These are phyloP conservation scores for Salix dunnii DNA, from an alignment of 345 rosid species.

Conservation along the genomic window DNA sequence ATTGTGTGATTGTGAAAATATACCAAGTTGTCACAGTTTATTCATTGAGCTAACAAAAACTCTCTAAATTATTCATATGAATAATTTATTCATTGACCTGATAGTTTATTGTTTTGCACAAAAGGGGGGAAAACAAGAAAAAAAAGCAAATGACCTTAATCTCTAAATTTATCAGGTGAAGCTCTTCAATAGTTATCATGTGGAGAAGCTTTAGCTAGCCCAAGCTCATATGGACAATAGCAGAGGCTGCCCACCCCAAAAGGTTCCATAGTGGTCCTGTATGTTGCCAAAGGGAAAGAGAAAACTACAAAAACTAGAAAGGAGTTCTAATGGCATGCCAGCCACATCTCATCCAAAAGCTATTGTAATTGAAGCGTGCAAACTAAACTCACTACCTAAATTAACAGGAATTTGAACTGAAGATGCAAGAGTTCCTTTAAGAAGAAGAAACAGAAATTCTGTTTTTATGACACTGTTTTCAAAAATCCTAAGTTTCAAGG, in stretches of 20 bases:
- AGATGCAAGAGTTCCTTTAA: not conserved
- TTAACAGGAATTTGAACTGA: not conserved
- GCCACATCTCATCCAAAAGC: too few species aligned
- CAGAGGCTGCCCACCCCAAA: not conserved
- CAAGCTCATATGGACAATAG: not conserved
- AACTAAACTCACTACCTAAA: not conserved
- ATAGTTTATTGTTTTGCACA: not conserved
- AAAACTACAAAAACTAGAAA: too few species aligned
- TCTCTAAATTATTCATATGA: not conserved
- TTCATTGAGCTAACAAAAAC: not conserved
- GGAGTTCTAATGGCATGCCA: too few species aligned
- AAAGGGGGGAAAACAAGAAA: not conserved
- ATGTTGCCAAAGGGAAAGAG: not conserved
- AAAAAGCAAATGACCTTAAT: not conserved
- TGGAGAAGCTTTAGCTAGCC: not conserved
- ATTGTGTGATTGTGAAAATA: not conserved
- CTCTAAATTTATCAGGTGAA: not conserved
- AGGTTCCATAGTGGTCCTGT: not conserved
- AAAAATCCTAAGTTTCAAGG: not conserved
- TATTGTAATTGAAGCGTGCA: not conserved
- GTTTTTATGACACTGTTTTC: not conserved
- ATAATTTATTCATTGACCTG: not conserved
- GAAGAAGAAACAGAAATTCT: not conserved
- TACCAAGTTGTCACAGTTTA: not conserved
- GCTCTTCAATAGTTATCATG: not conserved